These are phyloP conservation scores for Xerocomus amazonicus DNA, from an alignment of 1,284 basidiomycete species.

Conservation along the genomic window DNA sequence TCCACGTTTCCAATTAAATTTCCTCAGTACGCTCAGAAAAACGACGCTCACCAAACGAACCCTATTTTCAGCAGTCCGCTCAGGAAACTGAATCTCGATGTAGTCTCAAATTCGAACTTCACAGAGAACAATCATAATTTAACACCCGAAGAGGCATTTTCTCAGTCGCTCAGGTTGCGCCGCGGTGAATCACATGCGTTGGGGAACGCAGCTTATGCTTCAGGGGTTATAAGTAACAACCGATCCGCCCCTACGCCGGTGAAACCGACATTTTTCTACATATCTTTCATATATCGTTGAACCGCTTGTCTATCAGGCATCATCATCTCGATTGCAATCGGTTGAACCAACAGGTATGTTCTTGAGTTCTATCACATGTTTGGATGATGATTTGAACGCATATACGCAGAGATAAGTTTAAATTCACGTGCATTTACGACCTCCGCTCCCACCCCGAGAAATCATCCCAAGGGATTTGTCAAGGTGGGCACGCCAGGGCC, in stretches of 20 bases:
- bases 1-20: conserved; percentile 24
- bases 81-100: conserved; percentile 9
- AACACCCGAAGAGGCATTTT: conserved; percentile 7
- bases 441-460: conserved; percentile 6
- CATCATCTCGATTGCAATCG: conserved; percentile 2
- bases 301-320: conserved; percentile 9
- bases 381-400: conserved; percentile 5
- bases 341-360: conserved; percentile 23
- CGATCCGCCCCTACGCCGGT: conserved; percentile 8
- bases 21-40: conserved; percentile 11
- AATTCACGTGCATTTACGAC: conserved; percentile 3
- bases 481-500: conserved; percentile 10
- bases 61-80: conserved; percentile 2
- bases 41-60: conserved; percentile 5
- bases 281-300: not conserved
- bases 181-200: conserved; percentile 11
- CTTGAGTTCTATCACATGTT: conserved; percentile 14
- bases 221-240: conserved; percentile 8
- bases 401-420: conserved; percentile 14
- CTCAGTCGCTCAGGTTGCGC: conserved; percentile 12
- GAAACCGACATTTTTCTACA: not conserved
- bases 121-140: conserved; percentile 6
- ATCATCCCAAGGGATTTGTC: conserved; percentile 5
- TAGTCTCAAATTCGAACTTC: conserved; percentile 8
- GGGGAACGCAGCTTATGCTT: conserved; percentile 7